Evolutionary conservation across 2,329 filamentous ascomycete species (phyloP), one percentile per base, ranked within the genome.

Genomic region (Bipolaris oryzae): DNA sequence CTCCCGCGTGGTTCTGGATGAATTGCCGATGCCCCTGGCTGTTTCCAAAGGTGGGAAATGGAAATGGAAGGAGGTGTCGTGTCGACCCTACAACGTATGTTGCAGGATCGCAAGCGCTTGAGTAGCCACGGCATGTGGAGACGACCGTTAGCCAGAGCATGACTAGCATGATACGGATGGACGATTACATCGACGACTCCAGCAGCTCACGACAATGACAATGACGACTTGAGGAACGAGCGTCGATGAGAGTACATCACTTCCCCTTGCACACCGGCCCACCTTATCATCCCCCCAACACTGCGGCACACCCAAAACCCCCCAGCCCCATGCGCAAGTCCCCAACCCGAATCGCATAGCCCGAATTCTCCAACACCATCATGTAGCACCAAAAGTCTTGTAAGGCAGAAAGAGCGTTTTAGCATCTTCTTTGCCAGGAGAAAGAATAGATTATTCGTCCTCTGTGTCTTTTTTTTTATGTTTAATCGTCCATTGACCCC

Each of bases 351-450:
- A 63, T 57, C 61, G 64, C 62, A 60, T 60, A 66, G 66, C 66
- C 69, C 57, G 62, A 48, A 21, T 34, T 64, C 68, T 71, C 68
- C 66, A 63, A 55, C 64, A 59, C 60, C 61, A 56, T 71, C 68
- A 70, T 71, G 68, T 71, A 71, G 68, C 68, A 71, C 68, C 60
- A 67, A 55, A 66, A 69, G 64, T 68, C 65, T 71, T 71, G 68
- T 71, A 71, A 64, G 66, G 61, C 53, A 56, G 56, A 64, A 58
- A 59, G 43, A 21, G 21, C 34, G 33, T 57, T 48, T 48, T 54
- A 53, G 20, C 34, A 7, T 55, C n/a, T 18, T 33, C n/a, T 61
- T 61, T 42, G 67, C 66, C 58, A 68, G 66, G 66, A 70, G 66
- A 67, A 63, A 57, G 38, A 50, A 55, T 67, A 67, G 61, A 69